Base-by-base conservation (phyloP, 1,139 yeast genomes). In the Kodamaea arcana region DNA sequence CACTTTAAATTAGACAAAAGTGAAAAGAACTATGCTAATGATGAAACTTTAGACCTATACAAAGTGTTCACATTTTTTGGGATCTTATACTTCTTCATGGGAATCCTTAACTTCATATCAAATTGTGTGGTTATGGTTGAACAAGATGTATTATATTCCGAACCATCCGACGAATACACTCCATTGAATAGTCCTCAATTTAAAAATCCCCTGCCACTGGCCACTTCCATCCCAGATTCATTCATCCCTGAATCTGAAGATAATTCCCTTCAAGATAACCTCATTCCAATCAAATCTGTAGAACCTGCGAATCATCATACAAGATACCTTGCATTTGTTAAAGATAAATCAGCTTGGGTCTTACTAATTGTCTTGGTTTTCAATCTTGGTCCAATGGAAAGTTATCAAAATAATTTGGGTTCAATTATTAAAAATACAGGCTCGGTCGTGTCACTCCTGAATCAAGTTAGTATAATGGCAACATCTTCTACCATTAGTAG, bases 361-460 rank as follows among this genome's bases (percentile, higher is more conserved):
- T 60, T 87, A 16, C 66, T 84, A 25, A 44, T 71, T 3, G 75
- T 90, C 7, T 72, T 88, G 40, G 68, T 88, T 21, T 60, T 86
- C 25, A 72, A 82, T 24, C 65, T 87, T 17, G 98, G 97, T 0
- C 95, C 97, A 1, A 62, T 87, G 43, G 98, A 92, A 52, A 80
- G 88, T 67, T 88, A 79, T 57, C 78, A 87, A 45, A 86, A 90
- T 40, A 86, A 90, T 51, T 72, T 92, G 69, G 95, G 94, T 31
- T 80, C 78, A 22, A 71, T 77, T n/a, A 57, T 74, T 43, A 43
- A 52, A 29, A 48, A 58, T 38, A 46, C 56, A 10, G 53, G 63
- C 15, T 45, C 50, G 4, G 27, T 45, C 2, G 49, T 42, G 18
- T 78, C 92, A 1, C 43, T 76, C 4, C 70, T 88, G 10, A 66